Evolutionary conservation across 768 basidiomycete genomes (phyloP).

Genomic region (Lactarius sp.): DNA sequence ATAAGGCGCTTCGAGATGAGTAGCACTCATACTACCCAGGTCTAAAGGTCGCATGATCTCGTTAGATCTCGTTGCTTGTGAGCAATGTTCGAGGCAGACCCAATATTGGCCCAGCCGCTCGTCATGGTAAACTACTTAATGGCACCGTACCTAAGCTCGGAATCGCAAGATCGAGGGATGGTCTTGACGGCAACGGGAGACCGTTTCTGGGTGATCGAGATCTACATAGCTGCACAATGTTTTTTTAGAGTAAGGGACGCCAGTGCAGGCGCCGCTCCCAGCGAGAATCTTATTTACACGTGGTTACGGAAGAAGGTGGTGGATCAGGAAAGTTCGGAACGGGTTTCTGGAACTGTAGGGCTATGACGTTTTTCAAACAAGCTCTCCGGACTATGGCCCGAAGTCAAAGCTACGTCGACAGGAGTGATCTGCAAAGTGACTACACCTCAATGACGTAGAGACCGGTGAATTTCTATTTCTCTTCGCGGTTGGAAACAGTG

Average conservation of each 20-base stretch:
- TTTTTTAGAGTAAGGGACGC: background rate
- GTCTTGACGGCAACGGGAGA: background rate
- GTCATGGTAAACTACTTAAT: background rate
- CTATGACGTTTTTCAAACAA: constrained; percentile 6
- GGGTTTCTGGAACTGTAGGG: background rate
- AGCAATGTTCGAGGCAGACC: background rate
- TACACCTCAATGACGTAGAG: constrained; percentile 7
- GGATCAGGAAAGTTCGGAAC: constrained; percentile 15
- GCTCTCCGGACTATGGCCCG: background rate
- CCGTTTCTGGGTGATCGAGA: constrained; percentile 3
- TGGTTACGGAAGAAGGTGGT: constrained; percentile 7
- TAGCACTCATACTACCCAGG: background rate
- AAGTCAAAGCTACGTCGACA: background rate
- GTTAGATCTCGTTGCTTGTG: background rate
- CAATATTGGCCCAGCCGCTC: background rate
- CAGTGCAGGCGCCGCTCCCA: background rate
- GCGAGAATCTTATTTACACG: background rate
- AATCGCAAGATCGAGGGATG: background rate
- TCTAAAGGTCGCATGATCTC: background rate
- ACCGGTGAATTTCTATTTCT: background rate
- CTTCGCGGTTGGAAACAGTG: background rate
- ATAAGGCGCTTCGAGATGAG: background rate
- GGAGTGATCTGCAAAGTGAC: background rate
- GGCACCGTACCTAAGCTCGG: background rate
- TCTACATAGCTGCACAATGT: background rate